Evolutionary conservation across 2,329 filamentous ascomycete species (phyloP), one percentile per base, ranked within the genome.

Genomic region (Cordyceps fumosorosea): DNA sequence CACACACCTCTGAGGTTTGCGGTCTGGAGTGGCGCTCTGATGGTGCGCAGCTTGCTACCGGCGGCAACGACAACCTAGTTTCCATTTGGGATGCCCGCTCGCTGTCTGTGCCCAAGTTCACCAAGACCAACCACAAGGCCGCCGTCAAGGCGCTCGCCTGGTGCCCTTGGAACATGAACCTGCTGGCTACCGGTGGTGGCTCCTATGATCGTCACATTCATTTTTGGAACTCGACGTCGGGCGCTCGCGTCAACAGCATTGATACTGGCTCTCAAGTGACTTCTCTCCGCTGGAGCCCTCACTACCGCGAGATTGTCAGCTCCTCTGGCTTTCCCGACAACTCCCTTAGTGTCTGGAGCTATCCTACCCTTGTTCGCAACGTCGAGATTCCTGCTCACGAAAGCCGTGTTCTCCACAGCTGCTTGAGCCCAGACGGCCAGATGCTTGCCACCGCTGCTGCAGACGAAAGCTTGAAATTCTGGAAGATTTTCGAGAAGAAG

Each of bases 401-500:
- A 83, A 96, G 91, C 72, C 86, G 95, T 70, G 93, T 99, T 48
- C 85, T 99, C 56, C 95, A 98, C 86, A 96, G 91, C 82, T 95
- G 91, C 74, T 86, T 99, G 69, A 97, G 92, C 79, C 95, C 95
- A 3, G 95, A 99, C 72, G 95, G 95, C 58, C 95, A 99, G 81
- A 96, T 97, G 87, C 85, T 99, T 62, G 95, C 95, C 56, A 99
- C 95, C 57, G 93, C 95, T 64, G 89, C 93, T 69, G 93, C 93
- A 44, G 95, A 99, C 71, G 95, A 99, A 82, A 93, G 89, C 73
- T 83, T 99, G 76, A 99, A 99, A 81, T 99, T 99, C 84, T 99
- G 95, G 95, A 99, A 99, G 87, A 84, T 99, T 69, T 99, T 99
- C 72, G 95, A 99, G 84, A 97, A 96, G 85, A 98, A 97, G 85